Conservation (phyloP, 208 protist species). For the Acanthamoeba lenticulata region DNA sequence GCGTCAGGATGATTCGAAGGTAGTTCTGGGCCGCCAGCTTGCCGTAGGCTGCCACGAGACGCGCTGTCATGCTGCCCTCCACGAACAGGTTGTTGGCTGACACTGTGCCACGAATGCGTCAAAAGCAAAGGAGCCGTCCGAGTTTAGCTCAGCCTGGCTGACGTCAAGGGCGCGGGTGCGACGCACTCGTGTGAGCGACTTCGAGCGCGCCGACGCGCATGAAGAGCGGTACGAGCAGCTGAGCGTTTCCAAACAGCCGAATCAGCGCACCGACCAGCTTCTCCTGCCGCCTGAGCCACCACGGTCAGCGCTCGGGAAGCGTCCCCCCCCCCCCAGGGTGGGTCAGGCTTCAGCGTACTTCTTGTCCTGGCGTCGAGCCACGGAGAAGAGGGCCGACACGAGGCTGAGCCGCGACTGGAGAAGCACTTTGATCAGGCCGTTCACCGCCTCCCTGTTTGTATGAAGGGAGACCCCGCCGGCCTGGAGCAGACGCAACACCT, state of each 20-base stretch:
- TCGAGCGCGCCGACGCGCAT: constrained; percentile 31
- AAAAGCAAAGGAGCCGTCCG: neutral
- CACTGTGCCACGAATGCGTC: neutral
- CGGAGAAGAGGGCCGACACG: constrained; percentile 43
- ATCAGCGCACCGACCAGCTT: constrained; percentile 44
- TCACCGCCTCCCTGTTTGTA: neutral
- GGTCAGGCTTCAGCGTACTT: constrained; percentile 19
- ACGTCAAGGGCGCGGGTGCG: neutral
- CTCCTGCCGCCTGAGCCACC: constrained; percentile 7
- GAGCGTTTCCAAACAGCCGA: neutral
- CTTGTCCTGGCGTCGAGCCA: constrained; percentile 1
- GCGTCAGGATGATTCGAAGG: constrained; percentile 37
- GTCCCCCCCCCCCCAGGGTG: neutral
- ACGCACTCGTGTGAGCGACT: constrained; percentile 58
- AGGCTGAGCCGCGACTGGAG: constrained; percentile 49
- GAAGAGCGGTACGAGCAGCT: constrained; percentile 44
- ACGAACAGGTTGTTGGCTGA: constrained; percentile 67
- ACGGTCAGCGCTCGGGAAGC: neutral
- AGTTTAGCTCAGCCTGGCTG: neutral
- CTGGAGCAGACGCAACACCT: neutral
- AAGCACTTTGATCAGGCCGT: neutral
- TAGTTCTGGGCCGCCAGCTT: constrained; percentile 53
- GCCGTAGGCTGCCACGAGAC: constrained; percentile 23
- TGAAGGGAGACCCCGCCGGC: neutral
- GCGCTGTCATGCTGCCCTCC: constrained; percentile 57